A percentile compares a stretch with the other conserved stretches of the same genome.
These are phyloP conservation scores for Dorcoceras hygrometricum DNA, from an alignment of 257 asterid species.

Conservation along the genomic window DNA sequence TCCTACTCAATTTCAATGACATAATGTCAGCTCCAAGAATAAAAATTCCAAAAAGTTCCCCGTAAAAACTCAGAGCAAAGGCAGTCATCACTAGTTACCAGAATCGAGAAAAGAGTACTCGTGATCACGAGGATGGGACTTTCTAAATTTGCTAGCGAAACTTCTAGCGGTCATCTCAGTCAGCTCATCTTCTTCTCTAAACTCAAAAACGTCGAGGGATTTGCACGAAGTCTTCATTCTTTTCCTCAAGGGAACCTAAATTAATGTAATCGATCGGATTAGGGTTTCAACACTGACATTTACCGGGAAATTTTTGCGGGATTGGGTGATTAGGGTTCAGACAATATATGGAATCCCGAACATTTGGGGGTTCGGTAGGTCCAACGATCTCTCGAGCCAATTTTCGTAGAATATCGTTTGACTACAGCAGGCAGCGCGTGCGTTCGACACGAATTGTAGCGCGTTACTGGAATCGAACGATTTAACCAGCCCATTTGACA, in stretches of 20 bases:
- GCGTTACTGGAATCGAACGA: not conserved
- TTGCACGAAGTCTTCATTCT: conserved; percentile 31
- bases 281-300: not conserved
- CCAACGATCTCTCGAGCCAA: not conserved
- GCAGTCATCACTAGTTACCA: conserved; percentile 1
- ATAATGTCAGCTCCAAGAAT: not conserved
- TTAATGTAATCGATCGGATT: not conserved
- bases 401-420: not conserved
- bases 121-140: conserved; percentile 14
- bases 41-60: not conserved
- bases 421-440: not conserved
- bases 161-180: conserved; percentile 18
- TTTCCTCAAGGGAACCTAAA: not conserved
- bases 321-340: not conserved
- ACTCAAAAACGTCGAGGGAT: conserved; percentile 38
- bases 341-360: not conserved
- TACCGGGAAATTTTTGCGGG: not conserved
- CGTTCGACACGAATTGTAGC: not conserved
- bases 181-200: conserved; percentile 36
- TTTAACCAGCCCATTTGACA: not conserved
- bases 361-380: not conserved
- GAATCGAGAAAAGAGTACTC: conserved; percentile 17
- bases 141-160: conserved; percentile 20
- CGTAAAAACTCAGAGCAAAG: not conserved
- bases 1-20: not conserved